Evolutionary conservation across 2,329 filamentous ascomycete species (phyloP).

Genomic region (Magnaporthiopsis rhizophila): DNA sequence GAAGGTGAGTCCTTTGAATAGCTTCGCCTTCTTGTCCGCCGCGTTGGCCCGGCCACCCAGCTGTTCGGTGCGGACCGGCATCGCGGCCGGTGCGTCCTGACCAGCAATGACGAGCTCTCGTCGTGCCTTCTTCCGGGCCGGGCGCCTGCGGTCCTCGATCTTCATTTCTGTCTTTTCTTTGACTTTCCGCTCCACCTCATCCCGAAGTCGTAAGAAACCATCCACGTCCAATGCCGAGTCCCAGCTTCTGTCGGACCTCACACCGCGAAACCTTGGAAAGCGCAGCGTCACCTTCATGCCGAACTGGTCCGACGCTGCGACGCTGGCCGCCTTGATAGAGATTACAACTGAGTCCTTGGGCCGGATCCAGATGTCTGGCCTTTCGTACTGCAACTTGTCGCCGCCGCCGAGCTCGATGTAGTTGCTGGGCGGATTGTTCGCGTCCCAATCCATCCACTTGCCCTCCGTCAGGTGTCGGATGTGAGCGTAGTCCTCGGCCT

Average conservation of each 20-base stretch:
- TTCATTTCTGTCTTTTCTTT: constrained; percentile 68
- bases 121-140: constrained; percentile 53
- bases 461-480: constrained; percentile 79
- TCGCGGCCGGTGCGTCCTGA: constrained; percentile 36
- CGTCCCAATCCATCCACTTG: constrained; percentile 85
- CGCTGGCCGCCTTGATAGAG: constrained; percentile 78
- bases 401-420: constrained; percentile 78
- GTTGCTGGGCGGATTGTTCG: constrained; percentile 63
- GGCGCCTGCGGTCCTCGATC: constrained; percentile 57
- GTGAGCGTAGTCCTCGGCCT: constrained; percentile 72
- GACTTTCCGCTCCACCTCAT: constrained; percentile 59
- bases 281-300: constrained; percentile 69
- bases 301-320: constrained; percentile 70
- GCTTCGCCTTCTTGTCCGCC: constrained; percentile 36
- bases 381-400: constrained; percentile 61
- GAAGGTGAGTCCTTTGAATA: constrained; percentile 73
- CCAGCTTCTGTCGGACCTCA: constrained; percentile 82
- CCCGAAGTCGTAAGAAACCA: constrained; percentile 67
- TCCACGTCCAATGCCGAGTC: constrained; percentile 67
- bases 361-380: constrained; percentile 88
- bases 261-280: constrained; percentile 79
- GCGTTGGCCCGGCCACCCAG: constrained; percentile 25
- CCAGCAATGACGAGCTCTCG: constrained; percentile 66
- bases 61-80: constrained; percentile 29
- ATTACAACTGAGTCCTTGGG: constrained; percentile 82